phyloP scores from a whole-genome alignment of 352 stramenopile species.

The Discostella stelligera region DNA sequence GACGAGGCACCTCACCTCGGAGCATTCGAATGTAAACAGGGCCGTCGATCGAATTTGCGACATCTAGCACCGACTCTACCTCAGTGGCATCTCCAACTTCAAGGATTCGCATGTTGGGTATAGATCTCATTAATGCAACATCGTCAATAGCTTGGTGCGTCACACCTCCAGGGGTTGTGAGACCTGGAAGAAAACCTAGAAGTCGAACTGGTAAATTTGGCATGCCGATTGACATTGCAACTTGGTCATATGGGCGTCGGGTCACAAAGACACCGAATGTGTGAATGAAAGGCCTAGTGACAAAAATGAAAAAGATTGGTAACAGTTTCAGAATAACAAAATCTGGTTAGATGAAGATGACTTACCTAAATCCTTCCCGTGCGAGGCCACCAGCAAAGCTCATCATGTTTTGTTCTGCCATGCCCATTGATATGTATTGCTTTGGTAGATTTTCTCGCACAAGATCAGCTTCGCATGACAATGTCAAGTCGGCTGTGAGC shows the following conservation, averaged over 20 bases:
- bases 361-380: slow-evolving; percentile 8
- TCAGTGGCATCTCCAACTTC: slow-evolving; percentile 36
- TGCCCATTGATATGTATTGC: slow-evolving; percentile 32
- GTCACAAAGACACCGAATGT: slow-evolving; percentile 41
- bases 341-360: no score
- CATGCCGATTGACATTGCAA: slow-evolving; percentile 31
- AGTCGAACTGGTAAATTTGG: slow-evolving; percentile 31
- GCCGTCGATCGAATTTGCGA: slow-evolving; percentile 25
- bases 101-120: slow-evolving; percentile 36
- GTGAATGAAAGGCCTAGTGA: slow-evolving; percentile 22
- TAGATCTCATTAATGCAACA: slow-evolving; percentile 23
- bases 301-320: no score
- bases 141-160: slow-evolving; percentile 45
- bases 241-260: slow-evolving; percentile 34
- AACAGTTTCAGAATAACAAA: no score
- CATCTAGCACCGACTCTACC: slow-evolving; percentile 36
- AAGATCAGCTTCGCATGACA: slow-evolving; percentile 39
- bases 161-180: slow-evolving; percentile 33
- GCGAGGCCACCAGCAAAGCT: slow-evolving; percentile 32
- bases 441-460: slow-evolving; percentile 18
- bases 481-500: slow-evolving; percentile 34
- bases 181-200: slow-evolving; percentile 30
- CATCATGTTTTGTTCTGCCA: slow-evolving; percentile 48
- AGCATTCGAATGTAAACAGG: slow-evolving; percentile 40
- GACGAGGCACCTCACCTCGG: slow-evolving; percentile 29